phyloP scores from a whole-genome alignment of 2,329 filamentous ascomycete species.

The Verticillium klebahnii region DNA sequence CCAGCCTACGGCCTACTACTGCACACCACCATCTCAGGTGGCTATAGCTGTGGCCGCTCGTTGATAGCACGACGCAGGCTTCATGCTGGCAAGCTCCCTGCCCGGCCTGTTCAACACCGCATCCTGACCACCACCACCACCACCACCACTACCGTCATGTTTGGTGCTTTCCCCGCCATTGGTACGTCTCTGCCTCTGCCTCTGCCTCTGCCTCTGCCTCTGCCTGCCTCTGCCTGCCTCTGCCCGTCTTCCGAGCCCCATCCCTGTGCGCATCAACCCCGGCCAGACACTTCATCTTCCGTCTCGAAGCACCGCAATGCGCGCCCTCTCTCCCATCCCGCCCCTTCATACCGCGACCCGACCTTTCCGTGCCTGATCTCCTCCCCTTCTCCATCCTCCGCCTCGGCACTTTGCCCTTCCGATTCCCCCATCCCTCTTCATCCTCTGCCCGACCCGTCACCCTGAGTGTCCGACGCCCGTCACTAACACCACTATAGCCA shows the following conservation, averaged over 20 bases:
- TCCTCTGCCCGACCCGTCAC: not conserved
- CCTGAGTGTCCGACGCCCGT: not conserved
- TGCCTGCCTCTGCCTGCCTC: conserved; percentile 4
- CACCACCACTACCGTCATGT: conserved; percentile 27
- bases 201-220: not conserved
- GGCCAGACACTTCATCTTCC: conserved; percentile 1
- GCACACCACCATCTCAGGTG: not conserved
- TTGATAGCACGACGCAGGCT: not conserved
- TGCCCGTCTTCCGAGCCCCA: conserved; percentile 1
- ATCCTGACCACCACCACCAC: not conserved
- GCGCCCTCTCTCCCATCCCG: conserved; percentile 10
- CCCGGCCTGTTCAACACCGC: not conserved
- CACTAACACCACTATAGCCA: conserved; percentile 8
- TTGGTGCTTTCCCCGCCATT: conserved; percentile 34
- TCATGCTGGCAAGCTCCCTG: not conserved
- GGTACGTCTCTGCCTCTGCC: conserved; percentile 24
- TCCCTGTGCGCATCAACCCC: not conserved
- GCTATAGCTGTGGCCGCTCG: not conserved
- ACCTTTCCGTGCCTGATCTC: conserved; percentile 12
- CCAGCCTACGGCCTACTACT: not conserved
- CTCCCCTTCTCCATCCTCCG: not conserved
- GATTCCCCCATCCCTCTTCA: not conserved
- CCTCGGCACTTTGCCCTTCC: conserved; percentile 4
- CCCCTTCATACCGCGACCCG: conserved; percentile 19
- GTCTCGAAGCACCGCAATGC: conserved; percentile 12